A percentile compares a stretch with the other conserved stretches of the same genome.
Conservation (phyloP, 2,329 filamentous ascomycete genomes). For the Diaporthe ampelina region DNA sequence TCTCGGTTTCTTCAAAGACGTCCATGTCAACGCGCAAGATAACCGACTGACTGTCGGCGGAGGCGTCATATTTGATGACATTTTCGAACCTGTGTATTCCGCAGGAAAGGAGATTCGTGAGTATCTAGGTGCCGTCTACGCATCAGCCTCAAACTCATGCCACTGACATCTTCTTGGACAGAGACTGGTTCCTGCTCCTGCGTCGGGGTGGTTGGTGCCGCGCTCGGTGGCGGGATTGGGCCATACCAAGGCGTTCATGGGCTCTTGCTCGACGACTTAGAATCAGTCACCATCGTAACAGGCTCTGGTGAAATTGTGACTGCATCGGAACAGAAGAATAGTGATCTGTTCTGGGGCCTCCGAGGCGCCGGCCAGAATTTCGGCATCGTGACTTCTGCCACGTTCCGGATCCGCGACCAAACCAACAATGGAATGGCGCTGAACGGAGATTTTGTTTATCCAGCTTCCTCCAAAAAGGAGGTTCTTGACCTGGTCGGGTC, state of each 20-base stretch:
- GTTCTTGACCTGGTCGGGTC: background rate
- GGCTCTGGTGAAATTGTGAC: background rate
- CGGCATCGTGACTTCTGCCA: background rate
- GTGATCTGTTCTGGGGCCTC: background rate
- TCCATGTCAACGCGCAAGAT: background rate
- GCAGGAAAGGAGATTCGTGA: slow-evolving; percentile 7
- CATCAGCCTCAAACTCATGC: background rate
- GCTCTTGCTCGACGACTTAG: background rate
- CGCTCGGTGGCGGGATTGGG: background rate
- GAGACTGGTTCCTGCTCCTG: background rate
- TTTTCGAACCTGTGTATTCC: background rate
- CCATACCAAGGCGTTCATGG: background rate
- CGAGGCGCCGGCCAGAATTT: background rate
- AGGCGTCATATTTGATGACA: slow-evolving; percentile 6
- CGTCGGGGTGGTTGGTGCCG: background rate
- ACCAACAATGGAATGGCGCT: background rate
- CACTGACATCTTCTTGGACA: background rate
- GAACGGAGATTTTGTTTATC: background rate
- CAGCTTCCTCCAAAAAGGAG: background rate
- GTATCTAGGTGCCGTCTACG: background rate
- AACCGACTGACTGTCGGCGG: background rate
- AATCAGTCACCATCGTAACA: background rate
- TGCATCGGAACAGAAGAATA: background rate
- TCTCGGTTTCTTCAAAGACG: slow-evolving; percentile 4
- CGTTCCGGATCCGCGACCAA: background rate